Evolutionary conservation across 2,329 filamentous ascomycete genomes (phyloP).

Genomic region (Cercospora nicotianae): DNA sequence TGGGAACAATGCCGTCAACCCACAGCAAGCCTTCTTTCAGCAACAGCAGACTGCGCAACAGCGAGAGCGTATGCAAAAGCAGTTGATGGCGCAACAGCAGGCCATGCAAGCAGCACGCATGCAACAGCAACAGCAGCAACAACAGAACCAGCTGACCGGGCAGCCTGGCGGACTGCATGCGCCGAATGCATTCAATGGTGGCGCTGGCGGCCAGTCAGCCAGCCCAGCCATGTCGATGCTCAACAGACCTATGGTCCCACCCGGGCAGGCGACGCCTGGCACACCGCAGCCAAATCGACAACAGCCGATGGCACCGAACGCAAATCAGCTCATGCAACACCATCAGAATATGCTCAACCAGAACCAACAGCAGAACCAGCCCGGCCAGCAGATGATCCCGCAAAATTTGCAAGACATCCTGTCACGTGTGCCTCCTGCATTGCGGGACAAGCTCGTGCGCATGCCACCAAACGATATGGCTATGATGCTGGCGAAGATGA

Average conservation of each 20-base stretch:
- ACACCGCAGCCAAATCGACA: slow-evolving; percentile 38
- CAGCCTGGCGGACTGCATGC: slow-evolving; percentile 50
- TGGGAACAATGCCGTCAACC: slow-evolving; percentile 26
- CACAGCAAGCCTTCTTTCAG: slow-evolving; percentile 42
- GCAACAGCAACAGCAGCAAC: slow-evolving; percentile 41
- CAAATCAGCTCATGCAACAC: slow-evolving; percentile 33
- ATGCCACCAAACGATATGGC: slow-evolving; percentile 24
- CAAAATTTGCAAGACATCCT: slow-evolving; percentile 19
- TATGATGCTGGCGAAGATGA: slow-evolving; percentile 19
- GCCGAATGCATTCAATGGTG: slow-evolving; percentile 41
- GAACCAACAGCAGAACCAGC: slow-evolving; percentile 39
- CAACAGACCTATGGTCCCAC: slow-evolving; percentile 50
- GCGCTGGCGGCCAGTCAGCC: slow-evolving; percentile 29
- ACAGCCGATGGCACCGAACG: slow-evolving; percentile 30
- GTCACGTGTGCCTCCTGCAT: slow-evolving; percentile 21
- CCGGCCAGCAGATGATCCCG: slow-evolving; percentile 23
- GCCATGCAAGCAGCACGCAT: slow-evolving; percentile 33
- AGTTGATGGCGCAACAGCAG: slow-evolving; percentile 39
- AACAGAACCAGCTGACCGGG: slow-evolving; percentile 47
- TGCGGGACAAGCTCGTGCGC: slow-evolving; percentile 21
- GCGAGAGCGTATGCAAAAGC: slow-evolving; percentile 44
- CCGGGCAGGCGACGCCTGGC: slow-evolving; percentile 41
- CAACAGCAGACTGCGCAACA: slow-evolving; percentile 44
- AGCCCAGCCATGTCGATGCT: slow-evolving; percentile 53
- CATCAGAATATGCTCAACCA: slow-evolving; percentile 37